Conservation (phyloP, 768 basidiomycete genomes). For the Tremella yokohamensis region DNA sequence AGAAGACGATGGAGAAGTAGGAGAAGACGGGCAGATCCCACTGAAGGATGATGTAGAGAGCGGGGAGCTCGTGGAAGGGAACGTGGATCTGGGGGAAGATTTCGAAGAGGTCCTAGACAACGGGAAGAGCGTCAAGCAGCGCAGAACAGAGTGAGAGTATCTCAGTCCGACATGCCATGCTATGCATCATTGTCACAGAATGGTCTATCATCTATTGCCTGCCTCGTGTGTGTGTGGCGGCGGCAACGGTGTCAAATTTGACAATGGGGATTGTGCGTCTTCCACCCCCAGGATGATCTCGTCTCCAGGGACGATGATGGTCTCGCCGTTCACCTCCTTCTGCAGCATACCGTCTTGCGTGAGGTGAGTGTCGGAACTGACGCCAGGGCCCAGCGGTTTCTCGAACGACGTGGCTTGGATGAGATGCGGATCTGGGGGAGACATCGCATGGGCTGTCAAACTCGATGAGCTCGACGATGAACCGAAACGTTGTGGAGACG, state of each 20-base stretch:
- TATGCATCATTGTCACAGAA: neutral
- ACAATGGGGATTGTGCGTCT: conserved; percentile 11
- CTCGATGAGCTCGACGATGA: no score
- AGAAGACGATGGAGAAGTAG: conserved; percentile 1
- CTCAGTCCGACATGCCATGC: neutral
- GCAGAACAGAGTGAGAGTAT: conserved; percentile 6
- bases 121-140: conserved; percentile 11
- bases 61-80: conserved; percentile 14
- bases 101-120: conserved; percentile 16
- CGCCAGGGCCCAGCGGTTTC: conserved; percentile 49
- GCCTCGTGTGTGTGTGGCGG: neutral
- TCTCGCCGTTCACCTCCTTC: conserved; percentile 36
- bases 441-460: conserved; percentile 24
- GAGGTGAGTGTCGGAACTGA: conserved; percentile 38
- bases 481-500: neutral
- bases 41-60: conserved; percentile 2
- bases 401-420: conserved; percentile 34
- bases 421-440: conserved; percentile 47
- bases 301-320: conserved; percentile 43
- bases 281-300: conserved; percentile 40
- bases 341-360: conserved; percentile 41
- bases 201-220: neutral
- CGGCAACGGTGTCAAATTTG: no score
- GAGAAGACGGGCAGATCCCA: conserved; percentile 2
- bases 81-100: conserved; percentile 8